phyloP scores from a whole-genome alignment of 331 rosid species.

The Phaseolus coccineus region DNA sequence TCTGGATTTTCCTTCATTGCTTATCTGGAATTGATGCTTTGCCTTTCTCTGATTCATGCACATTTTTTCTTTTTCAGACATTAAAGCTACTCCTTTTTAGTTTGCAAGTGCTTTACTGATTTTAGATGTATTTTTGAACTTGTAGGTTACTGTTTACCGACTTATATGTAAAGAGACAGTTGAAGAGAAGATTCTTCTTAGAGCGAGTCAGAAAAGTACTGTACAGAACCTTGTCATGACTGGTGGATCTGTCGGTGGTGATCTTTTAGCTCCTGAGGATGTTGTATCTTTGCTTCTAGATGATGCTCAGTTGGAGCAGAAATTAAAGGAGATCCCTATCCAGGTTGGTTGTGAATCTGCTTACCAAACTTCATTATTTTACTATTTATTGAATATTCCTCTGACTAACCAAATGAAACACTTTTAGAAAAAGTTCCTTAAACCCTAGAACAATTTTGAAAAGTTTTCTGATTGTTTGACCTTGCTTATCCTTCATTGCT shows the following conservation, averaged over 20 bases:
- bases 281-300: conserved; percentile 95
- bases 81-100: conserved; percentile 18
- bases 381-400: conserved; percentile 14
- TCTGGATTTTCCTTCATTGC: conserved; percentile 20
- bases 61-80: conserved; percentile 35
- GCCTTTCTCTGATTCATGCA: conserved; percentile 22
- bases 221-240: conserved; percentile 69
- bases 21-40: conserved; percentile 22
- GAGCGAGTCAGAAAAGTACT: conserved; percentile 66
- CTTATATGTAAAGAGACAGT: conserved; percentile 66
- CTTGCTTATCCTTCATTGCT: conserved; percentile 33
- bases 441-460: conserved; percentile 21
- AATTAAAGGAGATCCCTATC: conserved; percentile 75
- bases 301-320: conserved; percentile 95
- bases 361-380: conserved; percentile 27
- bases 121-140: conserved; percentile 53
- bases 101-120: conserved; percentile 18
- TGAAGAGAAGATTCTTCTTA: conserved; percentile 64
- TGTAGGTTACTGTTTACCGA: conserved; percentile 63
- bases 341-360: conserved; percentile 69
- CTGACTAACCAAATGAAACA: conserved; percentile 3
- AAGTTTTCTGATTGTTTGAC: conserved; percentile 33
- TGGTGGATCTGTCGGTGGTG: conserved; percentile 97
- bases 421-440: conserved; percentile 23
- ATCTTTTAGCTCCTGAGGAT: conserved; percentile 97